phyloP scores from a whole-genome alignment of 1,139 yeast genomes.

The Sugiyamaella neomexicana region DNA sequence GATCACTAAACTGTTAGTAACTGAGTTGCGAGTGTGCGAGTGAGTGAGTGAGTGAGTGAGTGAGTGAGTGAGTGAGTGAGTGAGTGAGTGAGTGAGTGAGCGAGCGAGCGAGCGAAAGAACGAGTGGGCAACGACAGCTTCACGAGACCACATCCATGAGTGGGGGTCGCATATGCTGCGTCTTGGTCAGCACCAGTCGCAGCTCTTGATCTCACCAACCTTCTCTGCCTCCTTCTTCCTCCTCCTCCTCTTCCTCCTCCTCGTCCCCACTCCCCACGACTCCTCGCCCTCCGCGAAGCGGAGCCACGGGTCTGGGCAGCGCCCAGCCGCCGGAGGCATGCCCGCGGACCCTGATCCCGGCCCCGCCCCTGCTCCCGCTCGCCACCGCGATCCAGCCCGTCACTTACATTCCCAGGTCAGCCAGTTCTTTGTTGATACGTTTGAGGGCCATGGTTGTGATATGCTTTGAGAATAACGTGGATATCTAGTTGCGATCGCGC shows the following conservation, averaged over 20 bases:
- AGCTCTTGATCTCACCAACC: neutral
- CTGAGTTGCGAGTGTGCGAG: too few relatives aligned
- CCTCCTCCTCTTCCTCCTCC: too few relatives aligned
- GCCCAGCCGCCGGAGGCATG: neutral
- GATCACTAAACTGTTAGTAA: conserved; percentile 60
- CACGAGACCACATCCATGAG: too few relatives aligned
- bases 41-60: too few relatives aligned
- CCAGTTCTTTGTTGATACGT: conserved; percentile 93
- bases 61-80: too few relatives aligned
- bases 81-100: too few relatives aligned
- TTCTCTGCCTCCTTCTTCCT: too few relatives aligned
- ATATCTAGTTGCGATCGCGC: neutral
- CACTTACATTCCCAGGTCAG: conserved; percentile 89
- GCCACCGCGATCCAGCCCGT: neutral
- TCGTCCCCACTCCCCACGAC: neutral
- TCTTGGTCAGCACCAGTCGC: neutral
- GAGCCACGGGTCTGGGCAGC: neutral
- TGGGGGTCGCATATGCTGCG: neutral
- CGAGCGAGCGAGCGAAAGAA: too few relatives aligned
- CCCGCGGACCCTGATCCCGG: neutral
- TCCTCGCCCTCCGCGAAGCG: neutral
- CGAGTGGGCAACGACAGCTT: too few relatives aligned
- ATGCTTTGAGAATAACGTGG: neutral
- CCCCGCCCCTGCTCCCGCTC: neutral
- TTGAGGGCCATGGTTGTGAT: conserved; percentile 67